phyloP scores from a whole-genome alignment of 257 asterid species.

The Ballota nigra region DNA sequence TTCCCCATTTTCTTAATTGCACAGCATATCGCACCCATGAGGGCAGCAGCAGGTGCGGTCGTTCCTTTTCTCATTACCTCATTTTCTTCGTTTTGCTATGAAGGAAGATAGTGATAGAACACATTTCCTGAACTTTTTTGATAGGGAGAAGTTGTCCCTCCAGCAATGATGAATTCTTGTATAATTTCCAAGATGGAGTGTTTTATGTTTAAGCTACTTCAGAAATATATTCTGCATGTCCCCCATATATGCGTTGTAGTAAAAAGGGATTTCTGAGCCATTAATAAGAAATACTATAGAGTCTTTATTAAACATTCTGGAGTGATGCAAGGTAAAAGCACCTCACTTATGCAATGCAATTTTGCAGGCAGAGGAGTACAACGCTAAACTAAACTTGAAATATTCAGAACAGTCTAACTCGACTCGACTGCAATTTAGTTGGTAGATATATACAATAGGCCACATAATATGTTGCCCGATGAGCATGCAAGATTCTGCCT shows the following conservation, averaged over 20 bases:
- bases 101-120: neutral
- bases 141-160: neutral
- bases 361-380: constrained; percentile 1
- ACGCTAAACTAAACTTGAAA: neutral
- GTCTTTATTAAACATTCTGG: neutral
- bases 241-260: too few species aligned
- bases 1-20: neutral
- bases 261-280: neutral
- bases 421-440: neutral
- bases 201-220: neutral
- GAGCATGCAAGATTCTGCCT: neutral
- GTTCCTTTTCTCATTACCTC: neutral
- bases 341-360: constrained; percentile 1
- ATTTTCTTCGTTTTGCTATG: neutral
- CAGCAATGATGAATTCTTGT: neutral
- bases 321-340: neutral
- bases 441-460: neutral
- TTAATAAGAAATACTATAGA: neutral
- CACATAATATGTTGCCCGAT: neutral
- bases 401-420: neutral
- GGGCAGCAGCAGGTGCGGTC: neutral
- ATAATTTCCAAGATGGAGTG: neutral
- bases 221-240: too few species aligned
- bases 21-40: neutral
- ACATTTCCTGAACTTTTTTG: too few species aligned